Evolutionary conservation across 2,329 filamentous ascomycete species (phyloP), one percentile per base, ranked within the genome.

Genomic region (Aspergillus hortae): DNA sequence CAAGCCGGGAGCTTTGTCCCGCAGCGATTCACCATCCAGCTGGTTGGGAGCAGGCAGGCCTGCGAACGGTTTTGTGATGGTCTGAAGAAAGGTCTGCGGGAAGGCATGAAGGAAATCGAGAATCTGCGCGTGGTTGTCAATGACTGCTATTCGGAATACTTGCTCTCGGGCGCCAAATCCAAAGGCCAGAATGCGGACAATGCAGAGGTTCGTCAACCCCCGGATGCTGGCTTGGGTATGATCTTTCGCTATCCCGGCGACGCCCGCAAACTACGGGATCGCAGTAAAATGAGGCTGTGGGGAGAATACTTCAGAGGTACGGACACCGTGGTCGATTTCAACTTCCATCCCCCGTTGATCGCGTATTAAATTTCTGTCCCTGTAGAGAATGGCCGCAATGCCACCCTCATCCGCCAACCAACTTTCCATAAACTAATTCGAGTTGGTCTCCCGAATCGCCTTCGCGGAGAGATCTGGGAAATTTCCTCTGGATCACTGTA

Each of bases 371-470:
- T 32, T 14, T 33, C n/a, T 23, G 19, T 14, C 23, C 15, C 15
- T 47, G 38, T 55, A 79, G 94, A 97, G 68, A 97, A 97, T 67
- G 94, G 94, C 46, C 86, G 94, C 52, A 97, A 96, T 72, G 83
- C 88, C 49, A 97, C 92, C 1, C 76, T 99, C 48, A 87, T 99
- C 53, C 88, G 94, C 52, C 94, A 99, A 68, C 92, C 94, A 3
- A 97, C 94, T 23, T 97, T 97, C 64, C 94, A 97, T 75, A 96
- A 97, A 71, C 83, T 99, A 46, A 96, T 99, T 58, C 85, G 94
- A 48, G 94, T 99, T 58, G 94, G 94, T 57, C 78, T 99, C 54
- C 94, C 94, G 0, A 99, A 99, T 71, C 83, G 94, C 44, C 78
- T 99, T 45, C 82, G 94, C 57, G 94, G 94, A 41, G 94, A 99